Evolutionary conservation across 208 protist species (phyloP), one percentile per base, ranked within the genome.

Genomic region (Trypanosoma brucei): DNA sequence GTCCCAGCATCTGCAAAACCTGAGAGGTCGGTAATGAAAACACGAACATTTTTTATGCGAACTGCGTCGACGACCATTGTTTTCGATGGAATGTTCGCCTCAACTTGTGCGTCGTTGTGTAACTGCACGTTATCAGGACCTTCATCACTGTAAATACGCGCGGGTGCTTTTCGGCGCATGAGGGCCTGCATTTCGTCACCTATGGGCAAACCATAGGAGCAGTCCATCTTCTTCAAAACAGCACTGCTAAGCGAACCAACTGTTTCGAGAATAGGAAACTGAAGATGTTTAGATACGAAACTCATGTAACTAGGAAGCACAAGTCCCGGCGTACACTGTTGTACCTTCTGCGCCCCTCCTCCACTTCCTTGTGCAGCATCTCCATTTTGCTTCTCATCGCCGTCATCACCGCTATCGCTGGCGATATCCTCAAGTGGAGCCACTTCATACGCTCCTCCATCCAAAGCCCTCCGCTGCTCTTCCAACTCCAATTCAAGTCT

Each of bases 71-170:
- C 59, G 9, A 49, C 44, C 3, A 70, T 69, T 14, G 89, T 79
- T 57, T 95, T 92, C 1, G 84, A 89, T 1, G 89, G 89, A 14
- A 88, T 86, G 59, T 92, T 95, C 13, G 84, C 85, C 62, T 92
- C 83, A n/a, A 70, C 61, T 69, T 95, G 88, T 30, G 85, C 85
- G 76, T 95, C 85, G 70, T 95, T 91, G 33, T 79, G 71, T 11
- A 90, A 53, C 14, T 78, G 70, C 1, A 86, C 55, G 14, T 65
- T 72, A 52, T 91, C 84, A 7, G 83, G 75, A 0, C 79, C 86
- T 9, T 83, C 76, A 45, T 86, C 78, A 57, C 69, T 75, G 39
- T 86, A 79, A 55, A 75, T 76, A 2, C 80, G 76, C 0, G 75
- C 70, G 3, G 86, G 86, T 5, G 83, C 86, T 5, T 78, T 76